Evolutionary conservation across 2,329 filamentous ascomycete genomes (phyloP).

Genomic region (Colletotrichum sp.): DNA sequence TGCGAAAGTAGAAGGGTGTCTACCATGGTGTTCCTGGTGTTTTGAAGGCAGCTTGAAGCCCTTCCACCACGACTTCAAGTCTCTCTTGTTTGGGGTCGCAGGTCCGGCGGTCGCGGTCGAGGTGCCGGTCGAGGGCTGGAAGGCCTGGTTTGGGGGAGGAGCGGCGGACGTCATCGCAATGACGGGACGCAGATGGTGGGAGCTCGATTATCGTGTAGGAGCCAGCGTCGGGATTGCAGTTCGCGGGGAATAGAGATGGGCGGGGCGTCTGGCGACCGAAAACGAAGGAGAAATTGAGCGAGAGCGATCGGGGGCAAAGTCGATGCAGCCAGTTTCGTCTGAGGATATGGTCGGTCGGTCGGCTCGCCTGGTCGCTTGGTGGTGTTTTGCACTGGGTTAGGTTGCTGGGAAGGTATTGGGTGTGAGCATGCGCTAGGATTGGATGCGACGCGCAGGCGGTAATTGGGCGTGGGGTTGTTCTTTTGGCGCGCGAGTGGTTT

Average conservation of each 20-base stretch:
- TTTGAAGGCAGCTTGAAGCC: slow-evolving; percentile 78
- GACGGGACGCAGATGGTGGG: slow-evolving; percentile 26
- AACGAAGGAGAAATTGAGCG: neutral
- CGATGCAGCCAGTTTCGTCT: slow-evolving; percentile 4
- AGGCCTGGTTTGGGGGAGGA: slow-evolving; percentile 22
- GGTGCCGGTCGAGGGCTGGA: slow-evolving; percentile 13
- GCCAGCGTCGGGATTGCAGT: slow-evolving; percentile 3
- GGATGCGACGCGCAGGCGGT: slow-evolving; percentile 19
- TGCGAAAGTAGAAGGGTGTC: slow-evolving; percentile 38
- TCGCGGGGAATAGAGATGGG: neutral
- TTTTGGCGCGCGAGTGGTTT: slow-evolving; percentile 11
- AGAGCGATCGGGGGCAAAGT: neutral
- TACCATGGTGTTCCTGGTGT: slow-evolving; percentile 63
- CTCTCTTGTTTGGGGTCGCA: slow-evolving; percentile 83
- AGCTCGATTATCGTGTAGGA: slow-evolving; percentile 13
- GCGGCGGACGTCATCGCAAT: slow-evolving; percentile 34
- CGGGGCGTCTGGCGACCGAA: neutral
- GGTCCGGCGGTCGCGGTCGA: slow-evolving; percentile 26
- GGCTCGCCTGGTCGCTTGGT: slow-evolving; percentile 15
- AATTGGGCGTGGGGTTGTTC: slow-evolving; percentile 15
- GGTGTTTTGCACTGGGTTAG: slow-evolving; percentile 20
- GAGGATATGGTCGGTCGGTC: slow-evolving; percentile 3
- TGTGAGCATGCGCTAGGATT: slow-evolving; percentile 17
- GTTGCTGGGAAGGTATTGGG: slow-evolving; percentile 17
- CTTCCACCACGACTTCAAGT: slow-evolving; percentile 97